Evolutionary conservation across 345 rosid genomes (phyloP).

Genomic region (Citrus unshiu): DNA sequence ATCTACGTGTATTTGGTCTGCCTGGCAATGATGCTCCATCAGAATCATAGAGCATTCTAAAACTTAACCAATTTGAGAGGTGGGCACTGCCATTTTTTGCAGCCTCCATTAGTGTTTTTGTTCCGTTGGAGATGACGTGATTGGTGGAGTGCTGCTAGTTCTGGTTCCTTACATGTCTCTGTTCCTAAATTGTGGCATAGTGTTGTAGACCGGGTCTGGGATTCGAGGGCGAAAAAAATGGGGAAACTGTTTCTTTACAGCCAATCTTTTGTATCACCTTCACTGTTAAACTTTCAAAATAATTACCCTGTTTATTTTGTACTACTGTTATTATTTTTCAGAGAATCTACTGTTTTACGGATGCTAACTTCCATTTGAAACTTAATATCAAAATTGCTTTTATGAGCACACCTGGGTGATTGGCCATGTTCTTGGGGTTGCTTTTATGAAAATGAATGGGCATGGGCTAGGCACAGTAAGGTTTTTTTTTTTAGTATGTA

Average conservation of each 20-base stretch:
- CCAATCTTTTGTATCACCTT: constrained; percentile 8
- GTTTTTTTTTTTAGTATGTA: too few species aligned
- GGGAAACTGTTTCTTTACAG: not conserved
- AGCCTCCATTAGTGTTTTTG: not conserved
- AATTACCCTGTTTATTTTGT: not conserved
- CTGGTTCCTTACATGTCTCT: not conserved
- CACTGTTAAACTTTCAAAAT: not conserved
- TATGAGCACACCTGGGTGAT: too few species aligned
- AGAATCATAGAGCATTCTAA: constrained; percentile 36
- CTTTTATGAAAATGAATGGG: not conserved
- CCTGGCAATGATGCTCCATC: constrained; percentile 44
- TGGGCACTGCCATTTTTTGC: not conserved
- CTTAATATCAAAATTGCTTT: not conserved
- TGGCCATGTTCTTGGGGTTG: not conserved
- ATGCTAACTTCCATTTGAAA: not conserved
- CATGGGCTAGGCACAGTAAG: not conserved
- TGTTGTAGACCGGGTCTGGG: not conserved
- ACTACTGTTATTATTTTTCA: not conserved
- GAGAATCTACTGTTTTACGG: not conserved
- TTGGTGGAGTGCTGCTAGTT: not conserved
- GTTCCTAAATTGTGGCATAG: not conserved
- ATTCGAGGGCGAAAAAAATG: not conserved
- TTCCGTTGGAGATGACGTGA: not conserved
- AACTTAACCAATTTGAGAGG: not conserved
- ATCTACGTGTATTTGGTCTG: constrained; percentile 74